Percentiles rank a stretch among this genome's conserved stretches.
These are phyloP conservation scores for Penicillium cosmopolitanum DNA, from an alignment of 495 filamentous ascomycete species.

Conservation along the genomic window DNA sequence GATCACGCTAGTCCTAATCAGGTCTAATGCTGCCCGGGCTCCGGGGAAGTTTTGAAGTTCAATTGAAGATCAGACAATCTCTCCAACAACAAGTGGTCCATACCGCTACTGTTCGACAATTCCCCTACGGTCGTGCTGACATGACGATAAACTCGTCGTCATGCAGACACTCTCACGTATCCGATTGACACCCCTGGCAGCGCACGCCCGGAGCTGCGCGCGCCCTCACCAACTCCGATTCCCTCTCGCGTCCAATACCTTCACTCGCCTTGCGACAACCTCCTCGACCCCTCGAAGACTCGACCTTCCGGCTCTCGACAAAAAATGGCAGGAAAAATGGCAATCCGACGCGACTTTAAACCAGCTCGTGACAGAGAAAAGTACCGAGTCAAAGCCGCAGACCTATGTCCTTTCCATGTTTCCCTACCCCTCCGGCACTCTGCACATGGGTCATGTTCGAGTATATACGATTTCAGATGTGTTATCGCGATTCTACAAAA, in stretches of 20 bases:
- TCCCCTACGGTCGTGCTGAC: neutral
- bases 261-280: constrained; percentile 30
- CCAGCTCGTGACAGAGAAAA: constrained; percentile 12
- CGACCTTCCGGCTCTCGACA: constrained; percentile 66
- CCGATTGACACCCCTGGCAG: constrained; percentile 31
- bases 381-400: constrained; percentile 44
- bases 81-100: constrained; percentile 1
- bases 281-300: constrained; percentile 42
- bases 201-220: constrained; percentile 27
- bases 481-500: constrained; percentile 73
- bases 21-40: constrained; percentile 24
- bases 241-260: constrained; percentile 18
- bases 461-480: constrained; percentile 93
- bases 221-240: constrained; percentile 19
- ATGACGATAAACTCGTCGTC: constrained; percentile 19
- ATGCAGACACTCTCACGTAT: constrained; percentile 38
- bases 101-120: constrained; percentile 2
- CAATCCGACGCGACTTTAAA: constrained; percentile 28
- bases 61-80: constrained; percentile 8
- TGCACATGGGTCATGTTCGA: constrained; percentile 88
- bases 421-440: constrained; percentile 84
- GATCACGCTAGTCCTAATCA: constrained; percentile 31
- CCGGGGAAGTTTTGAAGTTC: constrained; percentile 32
- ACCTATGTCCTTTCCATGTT: constrained; percentile 91
- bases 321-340: constrained; percentile 74